Base-by-base conservation (phyloP, 1,284 basidiomycete species). In the Mycocalia duriaeana region DNA sequence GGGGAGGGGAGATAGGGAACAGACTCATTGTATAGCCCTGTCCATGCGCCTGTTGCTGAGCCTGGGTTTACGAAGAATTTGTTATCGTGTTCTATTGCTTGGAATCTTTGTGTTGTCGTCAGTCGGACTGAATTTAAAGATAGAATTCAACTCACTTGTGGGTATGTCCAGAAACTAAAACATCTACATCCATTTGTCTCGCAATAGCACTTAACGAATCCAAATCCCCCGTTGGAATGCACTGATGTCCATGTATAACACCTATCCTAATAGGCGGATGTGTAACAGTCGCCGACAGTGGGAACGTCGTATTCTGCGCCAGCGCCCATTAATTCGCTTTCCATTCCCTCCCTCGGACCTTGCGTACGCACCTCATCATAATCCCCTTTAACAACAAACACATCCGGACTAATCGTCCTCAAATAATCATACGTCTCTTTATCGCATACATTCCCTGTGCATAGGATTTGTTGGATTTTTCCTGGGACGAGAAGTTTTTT, bases 41-140 rank as follows among this genome's bases (percentile, higher is more conserved):
- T 81, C 93, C 93, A 98, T 13, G 95, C 94, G 35, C 94, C 94
- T 1, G 92, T 95, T 1, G 93, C 94, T 13, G 89, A 93, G 1
- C 95, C 95, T 0, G 95, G 95, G 65, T 98, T 97, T 43, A 98
- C 82, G 62, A 97, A 98, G 77, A 98, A 99, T 49, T 87, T 81
- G 37, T 85, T 82, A 53, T 94, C 92, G 57, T 89, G 85, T 63
- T 95, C 94, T 52, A 93, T 86, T 3, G 94, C 92, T 66, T 97
- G 92, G 67, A 99, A 98, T 23, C 91, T 93, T 60, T 11, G 19
- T 9, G 16, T 28, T 16, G 9, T 16, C 26, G 14, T 25, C 6
- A 42, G 23, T 25, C 22, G 16, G 19, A 5, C 5, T 18, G n/a
- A 16, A 8, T 16, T 24, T 26, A 14, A 50, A 44, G 25, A 9